Percentiles rank a stretch among this genome's conserved stretches.
Evolutionary conservation across 2,329 filamentous ascomycete species (phyloP).

Genomic region (Cercospora zeina): DNA sequence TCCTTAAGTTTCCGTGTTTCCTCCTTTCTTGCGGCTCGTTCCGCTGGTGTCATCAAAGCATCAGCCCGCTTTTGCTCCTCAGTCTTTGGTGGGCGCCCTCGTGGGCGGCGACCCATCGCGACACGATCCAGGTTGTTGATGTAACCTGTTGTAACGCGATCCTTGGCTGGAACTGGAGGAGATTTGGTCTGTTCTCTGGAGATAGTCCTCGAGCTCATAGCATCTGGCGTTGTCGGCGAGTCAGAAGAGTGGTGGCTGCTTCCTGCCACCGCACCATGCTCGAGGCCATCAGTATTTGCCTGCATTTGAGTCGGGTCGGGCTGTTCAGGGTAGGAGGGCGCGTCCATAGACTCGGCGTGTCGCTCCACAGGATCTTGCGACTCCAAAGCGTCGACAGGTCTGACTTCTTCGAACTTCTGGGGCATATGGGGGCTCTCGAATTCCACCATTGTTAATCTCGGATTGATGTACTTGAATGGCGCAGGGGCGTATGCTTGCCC

Average conservation of each 20-base stretch:
- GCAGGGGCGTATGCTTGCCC: not conserved
- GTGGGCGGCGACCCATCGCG: not conserved
- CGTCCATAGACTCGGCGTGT: too few species aligned
- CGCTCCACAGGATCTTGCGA: too few species aligned
- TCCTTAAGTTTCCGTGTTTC: not conserved
- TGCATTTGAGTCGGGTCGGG: too few species aligned
- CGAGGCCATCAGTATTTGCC: too few species aligned
- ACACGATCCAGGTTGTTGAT: not conserved
- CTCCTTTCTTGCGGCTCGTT: not conserved
- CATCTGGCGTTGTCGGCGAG: not conserved
- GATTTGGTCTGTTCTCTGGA: not conserved
- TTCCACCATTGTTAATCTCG: not conserved
- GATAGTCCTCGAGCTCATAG: not conserved
- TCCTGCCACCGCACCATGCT: not conserved
- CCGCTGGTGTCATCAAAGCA: not conserved
- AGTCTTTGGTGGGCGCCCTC: slow-evolving; percentile 1
- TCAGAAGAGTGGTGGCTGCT: not conserved
- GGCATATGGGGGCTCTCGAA: not conserved
- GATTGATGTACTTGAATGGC: not conserved
- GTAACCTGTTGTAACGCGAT: not conserved
- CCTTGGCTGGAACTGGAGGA: not conserved
- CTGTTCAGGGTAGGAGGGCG: too few species aligned
- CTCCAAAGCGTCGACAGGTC: not conserved
- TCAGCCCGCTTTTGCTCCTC: not conserved
- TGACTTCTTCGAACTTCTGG: not conserved